Evolutionary conservation across 306 rosid species (phyloP), one percentile per base, ranked within the genome.

Genomic region (Phaseolus lunatus): DNA sequence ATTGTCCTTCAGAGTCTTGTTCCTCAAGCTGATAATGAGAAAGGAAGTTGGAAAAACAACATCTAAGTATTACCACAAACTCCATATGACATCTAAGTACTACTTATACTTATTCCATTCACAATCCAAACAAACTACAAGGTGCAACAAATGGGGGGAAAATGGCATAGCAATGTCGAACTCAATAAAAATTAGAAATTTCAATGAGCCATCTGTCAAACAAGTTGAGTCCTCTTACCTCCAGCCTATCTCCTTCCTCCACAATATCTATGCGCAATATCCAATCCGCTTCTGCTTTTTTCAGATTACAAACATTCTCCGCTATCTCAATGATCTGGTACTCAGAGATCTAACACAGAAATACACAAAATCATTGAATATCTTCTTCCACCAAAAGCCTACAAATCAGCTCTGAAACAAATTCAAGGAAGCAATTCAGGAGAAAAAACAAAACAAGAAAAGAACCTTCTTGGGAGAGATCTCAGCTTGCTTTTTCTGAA

Each of bases 261-360:
- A 90, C 93, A 43, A 92, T 84, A 73, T 95, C 98, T 68, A 95
- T 90, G 81, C 81, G 84, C 81, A 95, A 80, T 70, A 95, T 92
- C 97, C 98, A 95, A 87, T 95, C 97, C 15, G 97, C 97, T 85
- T 92, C 97, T 0, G 84, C 86, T 83, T 90, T 95, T 88, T 92
- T 95, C 86, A 95, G 84, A 85, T 90, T 90, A 71, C 97, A 95
- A 76, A 89, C 93, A 85, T 90, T 95, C 96, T 95, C 97, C 45
- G 93, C 85, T 70, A 95, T 89, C 87, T 95, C 97, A 80, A 95
- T 95, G 35, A 95, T 89, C 74, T 92, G 91, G 84, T 84, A 86
- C 86, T 95, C 98, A 63, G 97, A 92, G 89, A 92, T 92, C 98
- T 90, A 84, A 22, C 62, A 58, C 47, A 39, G 2, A 39, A 39